Evolutionary conservation across 78 protist species (phyloP).

Genomic region (Guillardia theta): DNA sequence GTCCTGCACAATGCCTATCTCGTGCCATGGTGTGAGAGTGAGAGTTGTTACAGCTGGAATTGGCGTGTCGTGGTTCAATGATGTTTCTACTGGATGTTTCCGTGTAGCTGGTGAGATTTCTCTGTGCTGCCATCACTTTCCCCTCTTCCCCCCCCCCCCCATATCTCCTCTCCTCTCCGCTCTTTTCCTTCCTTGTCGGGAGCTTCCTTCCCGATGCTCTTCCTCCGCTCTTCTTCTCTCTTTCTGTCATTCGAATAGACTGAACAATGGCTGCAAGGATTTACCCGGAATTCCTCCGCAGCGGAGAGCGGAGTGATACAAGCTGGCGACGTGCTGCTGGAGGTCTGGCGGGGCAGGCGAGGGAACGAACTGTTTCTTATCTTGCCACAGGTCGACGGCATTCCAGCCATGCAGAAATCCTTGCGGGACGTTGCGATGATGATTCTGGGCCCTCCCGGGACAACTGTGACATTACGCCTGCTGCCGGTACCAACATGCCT

Average conservation of each 20-base stretch:
- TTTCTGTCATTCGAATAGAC: no score
- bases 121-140: not conserved
- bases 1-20: no score
- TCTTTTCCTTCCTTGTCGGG: not conserved
- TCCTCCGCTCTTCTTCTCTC: no score
- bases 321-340: not conserved
- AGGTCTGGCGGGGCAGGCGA: no score
- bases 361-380: no score
- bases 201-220: no score
- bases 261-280: not conserved
- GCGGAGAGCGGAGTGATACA: not conserved
- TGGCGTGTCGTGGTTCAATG: not conserved
- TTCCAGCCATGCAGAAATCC: not conserved
- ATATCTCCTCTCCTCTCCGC: not conserved
- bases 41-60: no score
- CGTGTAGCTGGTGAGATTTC: not conserved
- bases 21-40: no score
- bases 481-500: not conserved
- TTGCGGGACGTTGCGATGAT: not conserved
- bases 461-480: not conserved
- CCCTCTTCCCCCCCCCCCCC: not conserved
- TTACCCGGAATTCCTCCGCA: not conserved
- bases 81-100: not conserved
- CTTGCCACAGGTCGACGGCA: not conserved
- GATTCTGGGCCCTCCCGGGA: not conserved